Evolutionary conservation across 2,329 filamentous ascomycete genomes (phyloP), one percentile per base, ranked within the genome.

Genomic region (Aspergillus neoniger): DNA sequence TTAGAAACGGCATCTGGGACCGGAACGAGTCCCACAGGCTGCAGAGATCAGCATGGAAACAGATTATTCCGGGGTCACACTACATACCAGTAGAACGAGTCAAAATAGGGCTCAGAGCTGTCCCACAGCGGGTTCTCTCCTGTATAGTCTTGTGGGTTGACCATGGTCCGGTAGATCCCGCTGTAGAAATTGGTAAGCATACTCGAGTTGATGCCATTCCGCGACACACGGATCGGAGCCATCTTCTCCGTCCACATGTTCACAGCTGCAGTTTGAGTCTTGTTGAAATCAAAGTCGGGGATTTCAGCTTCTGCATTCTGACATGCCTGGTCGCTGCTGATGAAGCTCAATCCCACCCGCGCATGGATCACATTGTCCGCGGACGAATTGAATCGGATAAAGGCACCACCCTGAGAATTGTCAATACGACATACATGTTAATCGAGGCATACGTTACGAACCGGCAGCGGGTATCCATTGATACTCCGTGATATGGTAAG

Each of bases 61-160:
- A 23, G 32, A 39, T 15, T 32, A 32, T 30, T 4, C 7, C 12
- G 4, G 6, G n/a, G 2, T 6, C 23, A 3, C 23, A 2, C 6
- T n/a, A 1, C 25, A 66, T 67, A 83, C 81, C 88, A 91, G 73
- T 92, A 92, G 64, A 89, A 90, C 0, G 87, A 89, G 72, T 91
- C 88, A 70, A 88, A 91, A 65, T 91, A 91, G 0, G 88, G 88
- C 72, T 90, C 87, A 0, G 75, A 76, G 54, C 83, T 87, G 1
- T 81, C 69, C 87, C 88, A 91, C 0, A 86, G 71, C 3, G 87
- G 86, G 60, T 91, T 91, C 72, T 91, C 88, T 1, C 86, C 87
- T 0, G 88, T 91, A 63, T 90, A 90, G 65, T 91, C 88, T 66
- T 91, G 88, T 1, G 88, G 88, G 55, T 85, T 88, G 59, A 91